Conservation (phyloP, 495 filamentous ascomycete species). For the Penicillium longicatenatum region DNA sequence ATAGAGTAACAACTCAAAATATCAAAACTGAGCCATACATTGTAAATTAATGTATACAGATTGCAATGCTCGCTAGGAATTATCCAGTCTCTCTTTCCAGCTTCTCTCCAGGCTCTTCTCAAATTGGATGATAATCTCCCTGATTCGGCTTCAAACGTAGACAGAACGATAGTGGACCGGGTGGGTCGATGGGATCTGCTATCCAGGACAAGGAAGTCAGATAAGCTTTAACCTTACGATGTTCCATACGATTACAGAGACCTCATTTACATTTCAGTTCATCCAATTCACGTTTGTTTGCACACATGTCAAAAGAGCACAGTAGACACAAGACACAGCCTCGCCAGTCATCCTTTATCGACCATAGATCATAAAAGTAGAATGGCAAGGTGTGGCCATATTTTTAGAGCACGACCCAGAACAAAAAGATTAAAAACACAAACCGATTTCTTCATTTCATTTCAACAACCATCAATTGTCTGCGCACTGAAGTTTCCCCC, state of each 20-base stretch:
- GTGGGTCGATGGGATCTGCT: too few relatives aligned
- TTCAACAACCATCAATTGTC: conserved; percentile 5
- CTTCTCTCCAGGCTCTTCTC: too few relatives aligned
- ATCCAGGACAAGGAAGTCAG: too few relatives aligned
- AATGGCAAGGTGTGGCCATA: conserved; percentile 1
- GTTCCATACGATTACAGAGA: conserved; percentile 15
- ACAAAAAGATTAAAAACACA: conserved; percentile 7
- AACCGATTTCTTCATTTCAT: conserved; percentile 9
- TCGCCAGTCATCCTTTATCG: conserved; percentile 7
- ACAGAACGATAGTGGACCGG: too few relatives aligned
- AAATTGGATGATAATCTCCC: too few relatives aligned
- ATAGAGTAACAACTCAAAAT: too few relatives aligned
- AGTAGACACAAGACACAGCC: conserved; percentile 20
- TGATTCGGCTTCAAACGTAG: too few relatives aligned
- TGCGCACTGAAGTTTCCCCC: not conserved
- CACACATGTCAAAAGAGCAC: conserved; percentile 26
- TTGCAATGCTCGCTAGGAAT: too few relatives aligned
- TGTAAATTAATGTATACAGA: too few relatives aligned
- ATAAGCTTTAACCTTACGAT: too few relatives aligned
- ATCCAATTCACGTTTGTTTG: conserved; percentile 37
- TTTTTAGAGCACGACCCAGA: conserved; percentile 5
- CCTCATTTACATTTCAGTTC: conserved; percentile 31
- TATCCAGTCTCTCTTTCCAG: too few relatives aligned
- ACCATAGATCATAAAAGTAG: not conserved
- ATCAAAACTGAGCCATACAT: too few relatives aligned